phyloP scores from a whole-genome alignment of 208 protist species.

The Trypanosoma vivax region DNA sequence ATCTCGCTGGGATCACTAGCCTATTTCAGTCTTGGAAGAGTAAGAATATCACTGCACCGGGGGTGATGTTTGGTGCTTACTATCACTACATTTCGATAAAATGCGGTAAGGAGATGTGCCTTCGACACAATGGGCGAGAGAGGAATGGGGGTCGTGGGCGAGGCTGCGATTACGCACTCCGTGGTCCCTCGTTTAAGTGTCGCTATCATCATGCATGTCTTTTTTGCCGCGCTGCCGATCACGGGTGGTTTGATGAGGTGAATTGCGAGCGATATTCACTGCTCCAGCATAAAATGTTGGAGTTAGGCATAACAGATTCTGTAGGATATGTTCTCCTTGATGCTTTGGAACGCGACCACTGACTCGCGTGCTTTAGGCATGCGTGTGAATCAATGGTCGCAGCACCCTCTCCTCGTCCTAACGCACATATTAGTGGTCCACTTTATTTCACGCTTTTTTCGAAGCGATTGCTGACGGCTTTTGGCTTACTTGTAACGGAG shows the following conservation, averaged over 20 bases:
- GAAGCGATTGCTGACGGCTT: too few species aligned
- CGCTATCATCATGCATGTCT: conserved; percentile 73
- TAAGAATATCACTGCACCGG: conserved; percentile 56
- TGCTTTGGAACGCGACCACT: conserved; percentile 39
- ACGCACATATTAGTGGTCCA: too few species aligned
- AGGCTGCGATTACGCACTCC: conserved; percentile 66
- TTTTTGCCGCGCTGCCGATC: conserved; percentile 57
- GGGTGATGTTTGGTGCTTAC: conserved; percentile 66
- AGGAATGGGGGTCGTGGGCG: conserved; percentile 41
- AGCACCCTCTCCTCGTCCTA: too few species aligned
- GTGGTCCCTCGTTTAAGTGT: conserved; percentile 51
- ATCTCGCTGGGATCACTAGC: conserved; percentile 38
- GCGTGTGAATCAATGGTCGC: too few species aligned
- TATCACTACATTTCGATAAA: conserved; percentile 73
- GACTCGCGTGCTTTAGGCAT: not conserved
- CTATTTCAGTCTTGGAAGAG: conserved; percentile 55
- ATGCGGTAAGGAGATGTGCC: conserved; percentile 50
- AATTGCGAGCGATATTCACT: conserved; percentile 54
- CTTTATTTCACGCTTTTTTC: too few species aligned
- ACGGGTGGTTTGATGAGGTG: conserved; percentile 76
- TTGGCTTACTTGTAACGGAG: too few species aligned
- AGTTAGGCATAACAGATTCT: conserved; percentile 42
- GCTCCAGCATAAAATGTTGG: conserved; percentile 47
- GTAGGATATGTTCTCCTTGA: conserved; percentile 49
- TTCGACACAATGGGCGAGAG: conserved; percentile 71